These are phyloP conservation scores for Scheffersomyces cryptocercus DNA, from an alignment of 1,139 yeast genomes.

Conservation along the genomic window DNA sequence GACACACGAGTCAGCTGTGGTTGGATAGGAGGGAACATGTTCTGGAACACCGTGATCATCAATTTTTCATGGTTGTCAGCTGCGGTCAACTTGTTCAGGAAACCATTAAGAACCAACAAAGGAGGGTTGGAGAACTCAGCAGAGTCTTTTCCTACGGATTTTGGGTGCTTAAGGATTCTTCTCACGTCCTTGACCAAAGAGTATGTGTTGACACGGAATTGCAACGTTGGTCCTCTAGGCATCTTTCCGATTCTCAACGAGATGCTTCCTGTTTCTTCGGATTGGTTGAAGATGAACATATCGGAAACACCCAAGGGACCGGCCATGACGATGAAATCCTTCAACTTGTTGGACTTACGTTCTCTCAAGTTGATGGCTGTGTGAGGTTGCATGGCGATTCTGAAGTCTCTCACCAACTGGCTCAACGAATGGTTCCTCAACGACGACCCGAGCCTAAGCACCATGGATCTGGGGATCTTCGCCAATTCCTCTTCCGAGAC, in stretches of 20 bases:
- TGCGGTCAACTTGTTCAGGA: conserved; percentile 53
- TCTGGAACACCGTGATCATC: conserved; percentile 87
- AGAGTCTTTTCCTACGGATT: conserved; percentile 62
- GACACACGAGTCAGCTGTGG: conserved; percentile 76
- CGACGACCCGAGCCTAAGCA: conserved; percentile 79
- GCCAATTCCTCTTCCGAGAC: conserved; percentile 66
- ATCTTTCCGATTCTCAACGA: conserved; percentile 81
- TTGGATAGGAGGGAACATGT: conserved; percentile 91
- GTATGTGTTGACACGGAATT: conserved; percentile 75
- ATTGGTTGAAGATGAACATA: conserved; percentile 81
- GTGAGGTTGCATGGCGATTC: conserved; percentile 94
- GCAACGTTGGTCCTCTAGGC: conserved; percentile 93
- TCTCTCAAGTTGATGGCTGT: conserved; percentile 89
- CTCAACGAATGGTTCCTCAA: conserved; percentile 78
- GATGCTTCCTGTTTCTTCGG: conserved; percentile 74
- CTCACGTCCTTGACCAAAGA: conserved; percentile 84
- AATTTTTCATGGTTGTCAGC: conserved; percentile 73
- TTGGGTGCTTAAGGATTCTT: conserved; percentile 66
- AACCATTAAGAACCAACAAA: conserved; percentile 86
- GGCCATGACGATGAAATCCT: conserved; percentile 93
- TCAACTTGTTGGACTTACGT: conserved; percentile 79
- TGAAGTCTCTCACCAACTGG: conserved; percentile 83
- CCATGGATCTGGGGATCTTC: conserved; percentile 89
- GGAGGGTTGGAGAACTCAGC: conserved; percentile 79
- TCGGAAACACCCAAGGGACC: conserved; percentile 96